phyloP scores from a whole-genome alignment of 2,329 filamentous ascomycete genomes.

The Periconia sp. region DNA sequence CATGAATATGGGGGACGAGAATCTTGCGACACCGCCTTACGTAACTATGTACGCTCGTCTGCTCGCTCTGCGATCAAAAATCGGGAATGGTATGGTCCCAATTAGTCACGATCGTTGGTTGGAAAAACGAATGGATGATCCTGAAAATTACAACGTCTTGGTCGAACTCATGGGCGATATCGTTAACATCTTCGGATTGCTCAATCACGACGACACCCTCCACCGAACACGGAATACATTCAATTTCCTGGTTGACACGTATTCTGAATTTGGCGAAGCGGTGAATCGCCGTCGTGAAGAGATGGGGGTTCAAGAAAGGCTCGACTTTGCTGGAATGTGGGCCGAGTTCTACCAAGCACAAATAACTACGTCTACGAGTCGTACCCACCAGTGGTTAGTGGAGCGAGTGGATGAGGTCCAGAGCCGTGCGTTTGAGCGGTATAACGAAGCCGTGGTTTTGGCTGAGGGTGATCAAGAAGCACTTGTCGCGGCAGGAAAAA shows the following conservation, averaged over 20 bases:
- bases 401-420: slow-evolving; percentile 20
- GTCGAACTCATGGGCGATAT: slow-evolving; percentile 19
- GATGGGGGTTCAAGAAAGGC: slow-evolving; percentile 7
- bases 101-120: slow-evolving; percentile 18
- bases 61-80: slow-evolving; percentile 12
- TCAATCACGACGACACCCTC: slow-evolving; percentile 6
- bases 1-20: background rate
- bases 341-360: slow-evolving; percentile 15
- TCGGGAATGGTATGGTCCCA: slow-evolving; percentile 20
- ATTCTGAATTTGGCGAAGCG: slow-evolving; percentile 14
- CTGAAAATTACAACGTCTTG: slow-evolving; percentile 15
- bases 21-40: background rate
- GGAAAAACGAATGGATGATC: slow-evolving; percentile 19
- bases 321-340: slow-evolving; percentile 22
- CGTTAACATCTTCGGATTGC: slow-evolving; percentile 12
- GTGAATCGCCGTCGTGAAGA: slow-evolving; percentile 15
- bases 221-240: slow-evolving; percentile 6
- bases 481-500: slow-evolving; percentile 14
- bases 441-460: slow-evolving; percentile 3
- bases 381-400: slow-evolving; percentile 19
- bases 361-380: slow-evolving; percentile 10
- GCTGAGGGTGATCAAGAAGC: slow-evolving; percentile 8
- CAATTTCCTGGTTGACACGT: slow-evolving; percentile 13
- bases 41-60: slow-evolving; percentile 8
- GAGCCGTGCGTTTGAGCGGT: slow-evolving; percentile 4